Base-by-base conservation (phyloP, 192 early-diverging fungal genomes). In the Backusella psychrophila region DNA sequence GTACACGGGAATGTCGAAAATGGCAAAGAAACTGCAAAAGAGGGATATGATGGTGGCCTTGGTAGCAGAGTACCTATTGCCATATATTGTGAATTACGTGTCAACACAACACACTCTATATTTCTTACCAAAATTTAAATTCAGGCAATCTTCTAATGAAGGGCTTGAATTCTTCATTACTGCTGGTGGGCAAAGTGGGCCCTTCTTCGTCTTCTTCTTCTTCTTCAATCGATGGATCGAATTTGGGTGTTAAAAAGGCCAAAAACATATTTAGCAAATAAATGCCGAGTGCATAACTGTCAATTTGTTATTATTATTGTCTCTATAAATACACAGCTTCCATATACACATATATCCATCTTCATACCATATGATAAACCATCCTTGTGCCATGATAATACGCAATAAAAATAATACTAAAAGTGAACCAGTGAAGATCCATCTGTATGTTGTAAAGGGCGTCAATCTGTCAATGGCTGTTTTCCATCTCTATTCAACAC, bases 91-190 rank as follows among this genome's bases (percentile, higher is more conserved):
- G 14, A 39, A 21, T 15, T 23, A 21, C n/a, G 8, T 68, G 66
- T 68, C 78, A 26, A 29, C 15, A 72, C 14, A 72, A 4, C 3
- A 29, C 41, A 34, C 36, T 0, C 6, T 12, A 3, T 21, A 26
- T 77, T 82, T 39, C 11, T 75, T 86, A 94, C 98, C 98, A 99
- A 78, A 97, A 98, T 86, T 98, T 99, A 84, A 99, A 98, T 83
- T 99, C 98, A 17, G 98, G 97, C 70, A 99, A 80, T 73, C 98
- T 83, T 75, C 98, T 87, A 75, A 99, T 96, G 82, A 99, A 99
- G 4, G 98, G 98, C 38, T 90, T 87, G 79, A 99, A 99, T 84
- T 99, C 98, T 42, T 99, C 96, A 75, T 96, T 94, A n/a, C 84
- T 89, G 72, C 91, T 90, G 31, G 89, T 94, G 0, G 98, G 98